These are phyloP conservation scores for Lecanicillium sp. DNA, from an alignment of 2,329 filamentous ascomycete species.

Conservation along the genomic window DNA sequence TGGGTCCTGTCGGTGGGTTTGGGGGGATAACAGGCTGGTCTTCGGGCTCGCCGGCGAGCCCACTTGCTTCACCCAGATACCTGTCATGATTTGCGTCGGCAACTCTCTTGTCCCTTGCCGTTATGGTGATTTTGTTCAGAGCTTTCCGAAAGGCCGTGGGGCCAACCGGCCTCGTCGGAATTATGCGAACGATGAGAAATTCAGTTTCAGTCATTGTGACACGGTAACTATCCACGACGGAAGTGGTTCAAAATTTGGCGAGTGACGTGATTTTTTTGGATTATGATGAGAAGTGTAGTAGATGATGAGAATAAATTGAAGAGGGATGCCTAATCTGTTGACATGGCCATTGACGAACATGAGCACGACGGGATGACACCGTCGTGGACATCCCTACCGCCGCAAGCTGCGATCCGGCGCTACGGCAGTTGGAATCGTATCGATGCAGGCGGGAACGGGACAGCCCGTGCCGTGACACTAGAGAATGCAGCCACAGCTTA, in stretches of 20 bases:
- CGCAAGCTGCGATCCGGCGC: no score
- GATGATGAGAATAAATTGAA: no score
- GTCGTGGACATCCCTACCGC: no score
- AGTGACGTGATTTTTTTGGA: not conserved
- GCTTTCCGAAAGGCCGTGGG: constrained; percentile 2
- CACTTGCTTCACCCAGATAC: constrained; percentile 2
- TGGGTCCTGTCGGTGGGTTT: not conserved
- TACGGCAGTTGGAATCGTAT: no score
- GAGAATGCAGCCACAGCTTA: no score
- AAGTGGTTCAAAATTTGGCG: no score
- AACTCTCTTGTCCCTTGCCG: constrained; percentile 2
- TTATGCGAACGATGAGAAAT: constrained; percentile 6
- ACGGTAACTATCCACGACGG: not conserved
- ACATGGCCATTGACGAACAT: no score
- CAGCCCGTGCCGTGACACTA: no score
- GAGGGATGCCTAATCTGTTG: no score
- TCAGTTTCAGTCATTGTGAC: constrained; percentile 4
- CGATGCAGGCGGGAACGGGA: no score
- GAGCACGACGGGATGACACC: no score
- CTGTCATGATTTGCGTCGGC: constrained; percentile 1
- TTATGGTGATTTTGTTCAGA: constrained; percentile 5
- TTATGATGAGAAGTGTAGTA: not conserved
- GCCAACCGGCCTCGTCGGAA: constrained; percentile 2
- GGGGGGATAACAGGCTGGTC: not conserved
- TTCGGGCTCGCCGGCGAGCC: constrained; percentile 1